Evolutionary conservation across 257 asterid species (phyloP).

Genomic region (Nicotiana otophora): DNA sequence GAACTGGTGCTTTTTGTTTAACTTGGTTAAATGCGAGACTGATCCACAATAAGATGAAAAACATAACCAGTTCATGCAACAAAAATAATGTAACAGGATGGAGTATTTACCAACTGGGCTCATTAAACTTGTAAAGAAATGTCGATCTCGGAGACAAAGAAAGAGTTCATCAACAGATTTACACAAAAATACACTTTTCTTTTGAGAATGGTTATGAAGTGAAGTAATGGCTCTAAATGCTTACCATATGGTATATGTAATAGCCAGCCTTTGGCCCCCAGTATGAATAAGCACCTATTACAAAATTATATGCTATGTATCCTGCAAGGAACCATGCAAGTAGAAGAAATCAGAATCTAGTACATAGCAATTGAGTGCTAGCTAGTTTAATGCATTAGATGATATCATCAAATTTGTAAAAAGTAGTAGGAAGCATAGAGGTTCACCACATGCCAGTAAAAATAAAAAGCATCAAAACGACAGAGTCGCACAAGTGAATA

Average conservation of each 20-base stretch:
- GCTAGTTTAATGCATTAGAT: not conserved
- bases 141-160: not conserved
- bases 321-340: slow-evolving; percentile 46
- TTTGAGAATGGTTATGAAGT: not conserved
- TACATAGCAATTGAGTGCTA: not conserved
- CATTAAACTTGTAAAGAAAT: not conserved
- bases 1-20: not conserved
- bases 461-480: not conserved
- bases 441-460: not conserved
- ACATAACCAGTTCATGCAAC: not conserved
- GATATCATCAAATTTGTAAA: too few relatives aligned
- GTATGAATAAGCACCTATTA: slow-evolving; percentile 90
- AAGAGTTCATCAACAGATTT: not conserved
- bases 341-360: not conserved
- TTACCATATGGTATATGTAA: slow-evolving; percentile 84
- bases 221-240: slow-evolving; percentile 11
- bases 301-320: slow-evolving; percentile 83
- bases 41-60: not conserved
- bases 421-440: not conserved
- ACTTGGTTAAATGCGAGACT: not conserved
- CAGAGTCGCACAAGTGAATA: slow-evolving; percentile 18
- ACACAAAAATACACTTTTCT: not conserved
- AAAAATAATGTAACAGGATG: not conserved
- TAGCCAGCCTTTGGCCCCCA: slow-evolving; percentile 99
- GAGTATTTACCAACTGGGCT: not conserved